Evolutionary conservation across 768 basidiomycete species (phyloP).

Genomic region (Suillus subluteus): DNA sequence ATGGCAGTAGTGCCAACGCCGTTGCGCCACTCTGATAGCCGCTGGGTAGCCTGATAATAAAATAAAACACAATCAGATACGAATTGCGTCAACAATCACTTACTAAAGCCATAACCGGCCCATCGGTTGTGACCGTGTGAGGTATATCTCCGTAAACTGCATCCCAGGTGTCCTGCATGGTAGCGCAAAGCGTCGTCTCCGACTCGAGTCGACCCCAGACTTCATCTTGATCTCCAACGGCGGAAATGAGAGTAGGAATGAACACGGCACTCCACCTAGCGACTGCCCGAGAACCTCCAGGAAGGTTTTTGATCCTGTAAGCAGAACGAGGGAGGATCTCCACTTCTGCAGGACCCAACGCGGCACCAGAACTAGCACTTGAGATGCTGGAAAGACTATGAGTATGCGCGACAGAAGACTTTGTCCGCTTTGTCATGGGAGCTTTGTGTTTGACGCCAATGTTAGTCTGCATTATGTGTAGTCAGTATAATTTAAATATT

Average conservation of each 20-base stretch:
- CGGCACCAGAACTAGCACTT: background rate
- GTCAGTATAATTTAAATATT: background rate
- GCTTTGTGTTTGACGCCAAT: background rate
- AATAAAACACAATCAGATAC: background rate
- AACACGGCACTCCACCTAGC: background rate
- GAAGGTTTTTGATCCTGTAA: background rate
- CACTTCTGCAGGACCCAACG: background rate
- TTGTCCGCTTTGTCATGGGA: background rate
- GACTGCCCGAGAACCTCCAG: background rate
- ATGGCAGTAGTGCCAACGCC: conserved; percentile 13
- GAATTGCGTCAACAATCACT: conserved; percentile 3
- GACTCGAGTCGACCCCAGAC: background rate
- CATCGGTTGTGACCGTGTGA: conserved; percentile 9
- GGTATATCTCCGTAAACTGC: conserved; percentile 9
- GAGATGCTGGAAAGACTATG: background rate
- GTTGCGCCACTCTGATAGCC: conserved; percentile 14
- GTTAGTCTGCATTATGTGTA: background rate
- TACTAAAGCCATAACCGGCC: conserved; percentile 8
- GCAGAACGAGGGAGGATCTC: background rate
- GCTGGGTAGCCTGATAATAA: conserved; percentile 8
- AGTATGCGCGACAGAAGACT: background rate
- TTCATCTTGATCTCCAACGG: background rate
- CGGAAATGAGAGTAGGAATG: background rate
- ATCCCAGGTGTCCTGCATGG: conserved; percentile 1
- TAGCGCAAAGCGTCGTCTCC: no score